Percentiles rank a stretch among this genome's conserved stretches.
These are phyloP conservation scores for Hyaloscypha hepaticicola DNA, from an alignment of 495 filamentous ascomycete genomes.

Conservation along the genomic window DNA sequence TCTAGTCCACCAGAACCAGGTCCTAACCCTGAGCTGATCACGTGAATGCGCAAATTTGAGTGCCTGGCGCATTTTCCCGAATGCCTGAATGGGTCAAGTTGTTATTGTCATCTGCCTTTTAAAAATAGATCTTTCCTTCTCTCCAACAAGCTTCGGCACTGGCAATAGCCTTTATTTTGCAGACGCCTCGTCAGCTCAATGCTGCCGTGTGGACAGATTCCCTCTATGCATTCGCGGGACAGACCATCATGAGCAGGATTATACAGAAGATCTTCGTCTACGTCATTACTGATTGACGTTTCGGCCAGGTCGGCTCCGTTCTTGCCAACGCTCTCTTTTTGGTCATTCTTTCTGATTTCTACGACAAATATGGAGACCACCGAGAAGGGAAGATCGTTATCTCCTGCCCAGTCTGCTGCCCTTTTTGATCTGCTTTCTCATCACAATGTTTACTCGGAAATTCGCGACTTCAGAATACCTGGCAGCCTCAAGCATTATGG, in stretches of 20 bases:
- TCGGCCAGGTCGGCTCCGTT: not conserved
- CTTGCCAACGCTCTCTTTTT: not conserved
- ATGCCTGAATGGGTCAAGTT: constrained; percentile 1
- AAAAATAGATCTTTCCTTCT: too few species aligned
- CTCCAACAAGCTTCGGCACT: not conserved
- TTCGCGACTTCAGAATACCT: constrained; percentile 56
- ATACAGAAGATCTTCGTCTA: not conserved
- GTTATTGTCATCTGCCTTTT: too few species aligned
- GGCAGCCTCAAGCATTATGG: constrained; percentile 56
- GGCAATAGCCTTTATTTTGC: not conserved
- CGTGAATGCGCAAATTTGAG: not conserved
- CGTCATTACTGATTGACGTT: not conserved
- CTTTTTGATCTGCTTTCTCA: constrained; percentile 68
- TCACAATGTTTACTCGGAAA: constrained; percentile 60
- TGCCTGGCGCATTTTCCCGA: not conserved
- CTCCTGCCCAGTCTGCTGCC: constrained; percentile 52
- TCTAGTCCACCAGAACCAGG: too few species aligned
- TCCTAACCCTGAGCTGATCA: too few species aligned
- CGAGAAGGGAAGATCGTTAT: not conserved
- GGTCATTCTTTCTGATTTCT: not conserved
- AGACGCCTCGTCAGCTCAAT: not conserved
- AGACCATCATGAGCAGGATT: not conserved
- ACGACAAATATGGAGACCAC: not conserved
- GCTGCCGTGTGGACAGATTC: not conserved
- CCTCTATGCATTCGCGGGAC: not conserved